These are phyloP conservation scores for Puya raimondii DNA, from an alignment of 176 grass and related monocot species.

Conservation along the genomic window DNA sequence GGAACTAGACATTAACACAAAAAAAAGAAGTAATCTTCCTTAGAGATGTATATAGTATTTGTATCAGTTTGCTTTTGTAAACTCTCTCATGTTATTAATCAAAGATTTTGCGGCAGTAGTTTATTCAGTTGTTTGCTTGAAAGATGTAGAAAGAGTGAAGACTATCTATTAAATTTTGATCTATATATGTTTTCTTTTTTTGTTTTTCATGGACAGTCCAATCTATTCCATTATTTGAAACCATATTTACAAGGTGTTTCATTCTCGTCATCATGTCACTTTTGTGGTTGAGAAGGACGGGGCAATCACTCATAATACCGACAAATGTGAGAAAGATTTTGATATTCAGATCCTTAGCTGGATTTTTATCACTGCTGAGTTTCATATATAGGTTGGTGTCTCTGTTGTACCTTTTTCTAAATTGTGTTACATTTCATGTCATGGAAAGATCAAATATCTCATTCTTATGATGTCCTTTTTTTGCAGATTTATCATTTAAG, in stretches of 20 bases:
- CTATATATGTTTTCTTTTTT: background rate
- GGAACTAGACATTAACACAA: too few relatives aligned
- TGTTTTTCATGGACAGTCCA: slow-evolving; percentile 6
- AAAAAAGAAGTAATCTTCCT: too few relatives aligned
- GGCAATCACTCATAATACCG: slow-evolving; percentile 10
- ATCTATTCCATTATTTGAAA: slow-evolving; percentile 22
- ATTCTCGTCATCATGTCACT: slow-evolving; percentile 17
- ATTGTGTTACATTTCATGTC: background rate
- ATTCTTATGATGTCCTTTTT: background rate
- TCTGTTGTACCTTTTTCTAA: background rate
- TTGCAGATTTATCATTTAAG: background rate
- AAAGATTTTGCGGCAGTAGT: background rate
- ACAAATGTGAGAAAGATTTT: slow-evolving; percentile 12
- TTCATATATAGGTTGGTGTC: slow-evolving; percentile 25
- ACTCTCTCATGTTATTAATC: too few relatives aligned
- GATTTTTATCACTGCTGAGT: slow-evolving; percentile 21
- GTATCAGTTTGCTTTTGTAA: too few relatives aligned
- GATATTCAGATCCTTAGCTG: slow-evolving; percentile 13
- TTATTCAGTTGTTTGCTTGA: background rate
- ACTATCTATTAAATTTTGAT: background rate
- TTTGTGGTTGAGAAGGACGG: slow-evolving; percentile 17
- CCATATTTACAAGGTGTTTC: slow-evolving; percentile 21
- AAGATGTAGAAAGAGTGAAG: background rate
- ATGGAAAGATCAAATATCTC: background rate
- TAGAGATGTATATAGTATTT: too few relatives aligned